A percentile compares a stretch with the other conserved stretches of the same genome.
phyloP scores from a whole-genome alignment of 2,329 filamentous ascomycete species.

The Lachnellula subtilissima region DNA sequence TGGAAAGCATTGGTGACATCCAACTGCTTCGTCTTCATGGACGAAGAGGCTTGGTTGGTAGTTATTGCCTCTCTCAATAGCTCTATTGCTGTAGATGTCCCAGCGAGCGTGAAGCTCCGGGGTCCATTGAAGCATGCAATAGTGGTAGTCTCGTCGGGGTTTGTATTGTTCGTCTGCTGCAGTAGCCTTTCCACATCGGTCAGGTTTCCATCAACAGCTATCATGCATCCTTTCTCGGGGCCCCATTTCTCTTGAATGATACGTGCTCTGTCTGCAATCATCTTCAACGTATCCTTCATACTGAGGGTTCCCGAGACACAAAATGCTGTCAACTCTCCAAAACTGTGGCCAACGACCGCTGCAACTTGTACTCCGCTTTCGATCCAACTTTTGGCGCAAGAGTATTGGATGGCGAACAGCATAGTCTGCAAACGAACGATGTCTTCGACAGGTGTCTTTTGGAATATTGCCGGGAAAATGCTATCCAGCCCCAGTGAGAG shows the following conservation, averaged over 20 bases:
- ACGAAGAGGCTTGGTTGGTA: constrained; percentile 15
- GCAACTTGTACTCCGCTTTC: constrained; percentile 10
- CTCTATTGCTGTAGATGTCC: constrained; percentile 26
- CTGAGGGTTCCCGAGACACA: constrained; percentile 32
- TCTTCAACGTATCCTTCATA: constrained; percentile 30
- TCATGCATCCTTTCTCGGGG: constrained; percentile 34
- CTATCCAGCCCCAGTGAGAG: neutral
- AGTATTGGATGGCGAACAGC: constrained; percentile 16
- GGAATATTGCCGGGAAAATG: constrained; percentile 12
- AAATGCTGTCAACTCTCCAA: constrained; percentile 37
- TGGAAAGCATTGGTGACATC: constrained; percentile 29
- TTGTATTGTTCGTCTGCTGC: neutral
- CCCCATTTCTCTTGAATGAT: constrained; percentile 34
- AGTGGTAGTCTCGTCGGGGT: neutral
- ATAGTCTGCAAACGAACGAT: constrained; percentile 8
- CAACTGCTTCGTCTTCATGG: constrained; percentile 18
- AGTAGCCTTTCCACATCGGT: constrained; percentile 8
- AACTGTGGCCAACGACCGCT: constrained; percentile 33
- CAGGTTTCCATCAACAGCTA: constrained; percentile 24
- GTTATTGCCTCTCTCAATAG: constrained; percentile 11
- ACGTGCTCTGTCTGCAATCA: constrained; percentile 31
- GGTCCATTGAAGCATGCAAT: constrained; percentile 34
- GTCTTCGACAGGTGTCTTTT: constrained; percentile 5
- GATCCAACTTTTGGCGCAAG: constrained; percentile 15
- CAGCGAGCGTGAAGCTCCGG: constrained; percentile 30